Conservation (phyloP, 176 grass and related monocot species). For the Olyra latifolia region DNA sequence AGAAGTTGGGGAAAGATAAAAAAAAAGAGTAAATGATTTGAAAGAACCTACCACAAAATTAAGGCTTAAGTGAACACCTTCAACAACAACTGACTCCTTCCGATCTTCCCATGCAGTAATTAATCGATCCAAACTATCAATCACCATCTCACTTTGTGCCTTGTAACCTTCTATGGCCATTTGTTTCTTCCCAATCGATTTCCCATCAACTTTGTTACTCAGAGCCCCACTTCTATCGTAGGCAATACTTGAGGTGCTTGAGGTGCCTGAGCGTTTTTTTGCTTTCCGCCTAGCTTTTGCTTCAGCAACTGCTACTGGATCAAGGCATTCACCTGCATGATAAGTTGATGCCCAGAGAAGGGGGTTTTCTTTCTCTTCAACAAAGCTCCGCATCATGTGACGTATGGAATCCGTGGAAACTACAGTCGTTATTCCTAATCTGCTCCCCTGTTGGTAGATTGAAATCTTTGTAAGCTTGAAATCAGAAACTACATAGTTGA, state of each 20-base stretch:
- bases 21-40: background rate
- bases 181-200: slow-evolving; percentile 73
- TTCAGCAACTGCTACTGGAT: slow-evolving; percentile 74
- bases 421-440: slow-evolving; percentile 85
- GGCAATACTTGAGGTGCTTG: slow-evolving; percentile 27
- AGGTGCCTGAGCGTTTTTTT: slow-evolving; percentile 55
- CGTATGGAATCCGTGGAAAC: slow-evolving; percentile 94
- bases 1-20: background rate
- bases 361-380: slow-evolving; percentile 81
- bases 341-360: slow-evolving; percentile 99
- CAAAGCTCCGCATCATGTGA: slow-evolving; percentile 97
- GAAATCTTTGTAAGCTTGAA: slow-evolving; percentile 11
- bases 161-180: slow-evolving; percentile 96
- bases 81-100: slow-evolving; percentile 86
- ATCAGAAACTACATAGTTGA: background rate
- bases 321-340: slow-evolving; percentile 90
- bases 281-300: slow-evolving; percentile 73
- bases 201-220: slow-evolving; percentile 43
- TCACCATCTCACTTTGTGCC: slow-evolving; percentile 96
- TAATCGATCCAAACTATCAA: slow-evolving; percentile 86
- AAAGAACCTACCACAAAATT: slow-evolving; percentile 86
- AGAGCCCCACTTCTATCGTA: slow-evolving; percentile 33
- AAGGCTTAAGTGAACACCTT: slow-evolving; percentile 95
- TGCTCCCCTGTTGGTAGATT: slow-evolving; percentile 67
- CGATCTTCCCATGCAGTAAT: slow-evolving; percentile 85